Base-by-base conservation (phyloP, 2,329 filamentous ascomycete species). In the Leptosphaerulina australis region DNA sequence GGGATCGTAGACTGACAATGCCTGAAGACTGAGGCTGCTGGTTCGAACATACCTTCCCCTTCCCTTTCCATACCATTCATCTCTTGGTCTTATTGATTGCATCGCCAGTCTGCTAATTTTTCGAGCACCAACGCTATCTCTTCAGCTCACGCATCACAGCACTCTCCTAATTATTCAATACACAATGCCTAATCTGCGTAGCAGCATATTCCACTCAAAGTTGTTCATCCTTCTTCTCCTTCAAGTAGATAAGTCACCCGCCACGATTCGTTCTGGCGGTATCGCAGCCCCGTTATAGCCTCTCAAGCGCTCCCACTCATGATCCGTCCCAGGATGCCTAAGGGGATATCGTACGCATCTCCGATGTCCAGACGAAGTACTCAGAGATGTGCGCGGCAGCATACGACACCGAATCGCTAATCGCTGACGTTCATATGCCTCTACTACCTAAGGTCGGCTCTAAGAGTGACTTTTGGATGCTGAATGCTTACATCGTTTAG, bases 381-480 rank as follows among this genome's bases (percentile, higher is more conserved):
- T 63, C 61, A 38, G 36, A 56, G 7, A 40, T 51, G 15, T 52
- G 39, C 22, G 50, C 59, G 29, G 60, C 52, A 22, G 59, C 58
- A 8, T 59, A 59, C 17, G 37, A 39, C 2, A 41, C 40, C 1
- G 48, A 59, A 24, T 59, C 54, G 24, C 53, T 50, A 1, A 33
- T 46, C 20, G 51, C 55, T 6, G 6, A 31, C 12, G 5, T 18
- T n/a, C 3, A 24, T 9, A 9, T 8, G 8, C 3, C 11, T 6
- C 34, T 8, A 21, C 8, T 15, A n/a, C n/a, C 20, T 15, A 8
- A 24, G 7, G 2, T 24, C 11, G 20, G 25, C n/a, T 25, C 14
- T 18, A 20, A 35, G 17, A n/a, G 14, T 8, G 33, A 25, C 21
- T 37, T 24, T 12, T 24, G n/a, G 18, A 11, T 37, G 22, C 20